Percentiles rank a stretch among this genome's conserved stretches.
Evolutionary conservation across 441 rosid species (phyloP).

Genomic region (Gossypium davidsonii): DNA sequence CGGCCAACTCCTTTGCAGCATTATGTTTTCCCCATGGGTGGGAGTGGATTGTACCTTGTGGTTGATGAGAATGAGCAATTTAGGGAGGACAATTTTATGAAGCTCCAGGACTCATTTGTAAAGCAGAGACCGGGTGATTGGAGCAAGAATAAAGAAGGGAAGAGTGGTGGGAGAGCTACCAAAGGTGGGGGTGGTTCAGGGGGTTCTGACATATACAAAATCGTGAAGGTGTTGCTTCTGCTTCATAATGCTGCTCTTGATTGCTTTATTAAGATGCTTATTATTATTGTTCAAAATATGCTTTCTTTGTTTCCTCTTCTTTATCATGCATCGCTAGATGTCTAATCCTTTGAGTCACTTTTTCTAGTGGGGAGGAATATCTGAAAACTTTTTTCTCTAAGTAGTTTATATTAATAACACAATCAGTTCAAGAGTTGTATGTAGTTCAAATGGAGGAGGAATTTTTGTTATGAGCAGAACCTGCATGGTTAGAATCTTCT

Average conservation of each 20-base stretch:
- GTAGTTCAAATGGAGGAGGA: neutral
- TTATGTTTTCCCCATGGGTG: constrained; percentile 88
- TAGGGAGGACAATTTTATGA: constrained; percentile 79
- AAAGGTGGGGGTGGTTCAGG: constrained; percentile 68
- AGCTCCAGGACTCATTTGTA: constrained; percentile 76
- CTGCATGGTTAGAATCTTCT: neutral
- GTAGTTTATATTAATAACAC: neutral
- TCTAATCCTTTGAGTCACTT: neutral
- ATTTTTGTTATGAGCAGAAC: neutral
- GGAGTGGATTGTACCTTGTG: constrained; percentile 82
- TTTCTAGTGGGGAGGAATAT: neutral
- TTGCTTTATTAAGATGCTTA: neutral
- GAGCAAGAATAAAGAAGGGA: constrained; percentile 58
- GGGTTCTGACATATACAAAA: constrained; percentile 86
- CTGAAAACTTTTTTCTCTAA: neutral
- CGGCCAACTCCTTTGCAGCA: constrained; percentile 98
- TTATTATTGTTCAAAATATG: neutral
- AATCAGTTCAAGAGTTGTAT: neutral
- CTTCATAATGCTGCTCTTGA: constrained; percentile 5
- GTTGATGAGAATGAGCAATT: constrained; percentile 92
- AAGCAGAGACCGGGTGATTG: constrained; percentile 59
- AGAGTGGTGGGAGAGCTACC: constrained; percentile 66
- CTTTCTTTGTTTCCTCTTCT: neutral
- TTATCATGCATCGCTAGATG: neutral
- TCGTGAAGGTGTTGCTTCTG: constrained; percentile 64